Percentiles rank a stretch among this genome's conserved stretches.
These are phyloP conservation scores for Hymenoscyphus fructigenus DNA, from an alignment of 2,329 filamentous ascomycete genomes.

Conservation along the genomic window DNA sequence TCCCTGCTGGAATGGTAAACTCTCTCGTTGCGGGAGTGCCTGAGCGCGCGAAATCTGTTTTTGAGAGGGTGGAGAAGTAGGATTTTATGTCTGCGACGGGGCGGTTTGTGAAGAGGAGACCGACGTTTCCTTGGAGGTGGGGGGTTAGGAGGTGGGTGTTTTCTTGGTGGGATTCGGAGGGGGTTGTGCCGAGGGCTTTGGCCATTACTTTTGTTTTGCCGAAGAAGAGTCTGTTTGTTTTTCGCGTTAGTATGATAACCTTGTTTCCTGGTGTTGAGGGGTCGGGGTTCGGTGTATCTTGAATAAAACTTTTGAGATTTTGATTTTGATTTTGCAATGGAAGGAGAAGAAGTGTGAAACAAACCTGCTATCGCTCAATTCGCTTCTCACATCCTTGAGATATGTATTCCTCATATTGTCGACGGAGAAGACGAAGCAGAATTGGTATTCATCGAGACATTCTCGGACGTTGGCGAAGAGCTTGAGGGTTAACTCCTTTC, in stretches of 20 bases:
- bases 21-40: conserved; percentile 71
- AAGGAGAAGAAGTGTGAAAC: conserved; percentile 29
- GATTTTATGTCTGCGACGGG: conserved; percentile 62
- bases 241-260: background rate
- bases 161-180: conserved; percentile 76
- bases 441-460: conserved; percentile 78
- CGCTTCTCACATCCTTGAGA: conserved; percentile 83
- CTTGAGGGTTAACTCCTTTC: conserved; percentile 81
- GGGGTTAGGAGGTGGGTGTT: conserved; percentile 69
- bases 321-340: background rate
- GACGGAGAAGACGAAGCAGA: conserved; percentile 90
- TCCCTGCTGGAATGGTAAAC: conserved; percentile 80
- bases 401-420: conserved; percentile 99
- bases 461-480: conserved; percentile 88
- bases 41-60: conserved; percentile 88
- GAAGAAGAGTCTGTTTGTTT: conserved; percentile 77
- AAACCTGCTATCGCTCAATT: conserved; percentile 82
- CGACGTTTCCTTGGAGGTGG: conserved; percentile 78
- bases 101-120: conserved; percentile 86
- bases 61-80: conserved; percentile 71
- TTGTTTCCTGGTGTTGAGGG: background rate
- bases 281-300: background rate
- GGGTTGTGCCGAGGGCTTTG: conserved; percentile 79
- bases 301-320: background rate
- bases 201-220: conserved; percentile 99